phyloP scores from a whole-genome alignment of 2,329 filamentous ascomycete genomes.

The Paraconiothyrium brasiliense region DNA sequence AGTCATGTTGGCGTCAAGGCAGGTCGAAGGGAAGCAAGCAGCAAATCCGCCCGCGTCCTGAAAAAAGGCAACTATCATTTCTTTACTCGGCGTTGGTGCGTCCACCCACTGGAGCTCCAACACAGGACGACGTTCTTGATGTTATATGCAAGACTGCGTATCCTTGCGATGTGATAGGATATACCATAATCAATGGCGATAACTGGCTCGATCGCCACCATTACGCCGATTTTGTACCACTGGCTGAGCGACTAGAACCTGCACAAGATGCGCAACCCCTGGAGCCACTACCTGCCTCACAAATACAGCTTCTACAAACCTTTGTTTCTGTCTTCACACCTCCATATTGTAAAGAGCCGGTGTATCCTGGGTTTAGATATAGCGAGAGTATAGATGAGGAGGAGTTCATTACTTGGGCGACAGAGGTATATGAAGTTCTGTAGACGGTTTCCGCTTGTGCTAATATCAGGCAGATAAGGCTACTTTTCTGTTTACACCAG shows the following conservation, averaged over 20 bases:
- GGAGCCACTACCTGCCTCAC: conserved; percentile 12
- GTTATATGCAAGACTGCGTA: conserved; percentile 14
- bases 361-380: conserved; percentile 13
- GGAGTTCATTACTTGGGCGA: conserved; percentile 15
- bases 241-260: conserved; percentile 15
- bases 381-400: conserved; percentile 16
- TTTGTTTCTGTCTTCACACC: conserved; percentile 13
- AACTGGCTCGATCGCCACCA: conserved; percentile 12
- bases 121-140: conserved; percentile 14
- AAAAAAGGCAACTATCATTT: conserved; percentile 15
- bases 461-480: conserved; percentile 11
- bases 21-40: conserved; percentile 10
- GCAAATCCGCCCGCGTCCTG: conserved; percentile 10
- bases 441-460: conserved; percentile 14
- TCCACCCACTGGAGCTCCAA: conserved; percentile 17
- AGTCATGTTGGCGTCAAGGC: conserved; percentile 14
- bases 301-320: conserved; percentile 15
- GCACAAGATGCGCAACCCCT: conserved; percentile 15
- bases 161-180: conserved; percentile 11
- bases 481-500: conserved; percentile 14
- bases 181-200: conserved; percentile 13
- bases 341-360: conserved; percentile 15
- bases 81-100: conserved; percentile 13
- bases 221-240: conserved; percentile 13
- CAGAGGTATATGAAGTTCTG: conserved; percentile 14